phyloP scores from a whole-genome alignment of 441 rosid species.

The Mallotus repandus region DNA sequence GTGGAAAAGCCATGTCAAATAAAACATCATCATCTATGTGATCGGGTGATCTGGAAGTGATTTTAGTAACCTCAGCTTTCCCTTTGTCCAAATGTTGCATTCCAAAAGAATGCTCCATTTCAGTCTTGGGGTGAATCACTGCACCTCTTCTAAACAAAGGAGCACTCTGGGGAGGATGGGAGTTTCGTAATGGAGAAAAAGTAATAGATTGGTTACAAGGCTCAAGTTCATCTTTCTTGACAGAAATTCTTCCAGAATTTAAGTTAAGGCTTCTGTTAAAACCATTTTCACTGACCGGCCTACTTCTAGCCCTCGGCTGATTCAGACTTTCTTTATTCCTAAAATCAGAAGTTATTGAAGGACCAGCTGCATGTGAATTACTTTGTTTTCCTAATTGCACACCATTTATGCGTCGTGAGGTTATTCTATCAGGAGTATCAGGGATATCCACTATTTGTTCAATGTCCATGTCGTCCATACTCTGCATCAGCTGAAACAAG shows the following conservation, averaged over 20 bases:
- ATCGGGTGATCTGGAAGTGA: slow-evolving; percentile 22
- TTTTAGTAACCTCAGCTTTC: slow-evolving; percentile 32
- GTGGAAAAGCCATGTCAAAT: slow-evolving; percentile 32
- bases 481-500: slow-evolving; percentile 11
- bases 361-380: slow-evolving; percentile 34
- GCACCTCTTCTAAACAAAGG: slow-evolving; percentile 42
- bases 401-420: slow-evolving; percentile 17
- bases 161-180: slow-evolving; percentile 28
- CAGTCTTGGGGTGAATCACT: slow-evolving; percentile 29
- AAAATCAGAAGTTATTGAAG: slow-evolving; percentile 25
- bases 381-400: slow-evolving; percentile 36
- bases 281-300: slow-evolving; percentile 33
- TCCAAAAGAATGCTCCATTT: slow-evolving; percentile 23
- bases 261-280: slow-evolving; percentile 22
- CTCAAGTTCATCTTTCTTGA: slow-evolving; percentile 30
- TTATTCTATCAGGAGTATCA: slow-evolving; percentile 64
- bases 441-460: slow-evolving; percentile 55
- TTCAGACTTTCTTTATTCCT: slow-evolving; percentile 32
- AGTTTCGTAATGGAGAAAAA: slow-evolving; percentile 22
- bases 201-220: slow-evolving; percentile 20
- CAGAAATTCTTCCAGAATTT: slow-evolving; percentile 22
- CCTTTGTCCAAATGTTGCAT: slow-evolving; percentile 38
- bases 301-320: slow-evolving; percentile 29
- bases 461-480: slow-evolving; percentile 65
- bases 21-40: slow-evolving; percentile 26